Evolutionary conservation across 257 asterid species (phyloP).

Genomic region (Solanum stenotomum): DNA sequence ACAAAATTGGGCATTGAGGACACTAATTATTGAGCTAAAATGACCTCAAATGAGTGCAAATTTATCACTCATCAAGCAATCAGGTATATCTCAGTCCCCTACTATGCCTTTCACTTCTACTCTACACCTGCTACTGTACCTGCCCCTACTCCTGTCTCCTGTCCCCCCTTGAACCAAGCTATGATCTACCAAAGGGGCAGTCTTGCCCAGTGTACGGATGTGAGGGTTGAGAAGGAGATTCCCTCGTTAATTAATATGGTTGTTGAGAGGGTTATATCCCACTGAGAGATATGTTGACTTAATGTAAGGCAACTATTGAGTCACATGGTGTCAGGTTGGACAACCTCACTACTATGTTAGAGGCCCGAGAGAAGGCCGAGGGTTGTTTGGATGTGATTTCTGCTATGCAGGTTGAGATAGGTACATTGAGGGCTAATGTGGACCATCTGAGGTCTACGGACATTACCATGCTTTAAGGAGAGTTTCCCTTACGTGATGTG

Average conservation of each 20-base stretch:
- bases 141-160: background rate
- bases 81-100: background rate
- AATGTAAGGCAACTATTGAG: background rate
- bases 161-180: background rate
- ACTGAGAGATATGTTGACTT: background rate
- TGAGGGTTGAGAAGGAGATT: too few species aligned
- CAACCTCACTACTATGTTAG: background rate
- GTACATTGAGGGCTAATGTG: background rate
- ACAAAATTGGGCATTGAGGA: background rate
- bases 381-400: background rate
- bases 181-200: background rate
- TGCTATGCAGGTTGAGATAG: background rate
- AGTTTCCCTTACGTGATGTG: background rate
- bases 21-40: background rate
- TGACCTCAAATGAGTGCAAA: background rate
- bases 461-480: background rate
- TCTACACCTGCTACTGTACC: background rate
- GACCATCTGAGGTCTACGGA: background rate
- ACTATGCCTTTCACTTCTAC: background rate
- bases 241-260: background rate
- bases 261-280: background rate
- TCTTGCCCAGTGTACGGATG: background rate
- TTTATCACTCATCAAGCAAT: too few species aligned
- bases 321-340: too few species aligned
- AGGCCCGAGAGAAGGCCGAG: background rate